Evolutionary conservation across 768 basidiomycete genomes (phyloP), one percentile per base, ranked within the genome.

Genomic region (Mycena latifolia): DNA sequence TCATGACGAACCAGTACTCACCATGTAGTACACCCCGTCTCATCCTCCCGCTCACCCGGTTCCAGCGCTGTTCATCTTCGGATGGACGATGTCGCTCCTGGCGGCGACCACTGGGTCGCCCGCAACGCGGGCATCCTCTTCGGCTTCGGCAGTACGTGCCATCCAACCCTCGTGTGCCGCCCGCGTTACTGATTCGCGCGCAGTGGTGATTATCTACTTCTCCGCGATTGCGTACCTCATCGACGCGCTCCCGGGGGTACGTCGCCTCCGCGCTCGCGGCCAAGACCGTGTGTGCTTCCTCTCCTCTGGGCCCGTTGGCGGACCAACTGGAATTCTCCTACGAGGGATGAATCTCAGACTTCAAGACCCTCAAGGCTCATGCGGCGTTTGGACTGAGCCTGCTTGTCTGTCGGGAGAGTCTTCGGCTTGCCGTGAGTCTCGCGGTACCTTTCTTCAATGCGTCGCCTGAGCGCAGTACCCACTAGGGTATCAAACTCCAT

Each of bases 1-100:
- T n/a, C n/a, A n/a, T n/a, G n/a, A n/a, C n/a, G n/a, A n/a, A n/a
- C n/a, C n/a, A n/a, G n/a, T n/a, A n/a, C n/a, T n/a, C n/a, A n/a
- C n/a, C n/a, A n/a, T n/a, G n/a, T n/a, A n/a, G 8, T 35, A 14
- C 6, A 14, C 15, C 24, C 24, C n/a, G 18, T 52, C 46, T 27
- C 27, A 18, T 17, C 11, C 27, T 50, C 29, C 18, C 29, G 35
- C 45, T 54, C 50, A 51, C 22, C 8, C 12, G 15, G 31, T 14
- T 18, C 7, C 70, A 73, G 75, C 79, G 5, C 71, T 82, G 51
- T 82, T 84, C 76, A 79, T 80, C 75, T 79, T 84, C 65, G 80
- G 79, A 43, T 81, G 80, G 80, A 80, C 80, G n/a, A 73, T 31
- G 76, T 78, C 61, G 55, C 72, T 45, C 77, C 80, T 27, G 75